A percentile compares a stretch with the other conserved stretches of the same genome.
Conservation (phyloP, 441 rosid species). For the Adansonia gregorii region DNA sequence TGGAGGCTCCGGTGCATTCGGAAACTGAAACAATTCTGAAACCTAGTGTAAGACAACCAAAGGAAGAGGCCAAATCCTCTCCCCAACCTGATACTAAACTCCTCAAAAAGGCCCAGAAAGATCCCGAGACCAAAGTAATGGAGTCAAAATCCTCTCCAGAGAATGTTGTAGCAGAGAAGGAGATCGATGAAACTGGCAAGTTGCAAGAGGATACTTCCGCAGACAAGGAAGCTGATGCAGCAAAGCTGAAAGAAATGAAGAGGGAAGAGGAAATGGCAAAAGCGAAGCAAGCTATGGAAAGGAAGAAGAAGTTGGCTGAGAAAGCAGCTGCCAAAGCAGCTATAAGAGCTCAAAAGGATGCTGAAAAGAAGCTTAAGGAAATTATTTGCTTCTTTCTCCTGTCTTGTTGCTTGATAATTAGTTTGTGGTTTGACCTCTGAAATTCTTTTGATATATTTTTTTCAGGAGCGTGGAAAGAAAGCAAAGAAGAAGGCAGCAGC, state of each 20-base stretch:
- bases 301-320: conserved; percentile 92
- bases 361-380: conserved; percentile 91
- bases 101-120: conserved; percentile 49
- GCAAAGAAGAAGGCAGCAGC: conserved; percentile 70
- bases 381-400: conserved; percentile 24
- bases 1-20: conserved; percentile 39
- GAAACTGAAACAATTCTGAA: conserved; percentile 51
- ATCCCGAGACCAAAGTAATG: conserved; percentile 35
- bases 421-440: conserved; percentile 14
- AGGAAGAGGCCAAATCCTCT: conserved; percentile 54
- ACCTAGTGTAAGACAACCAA: conserved; percentile 43
- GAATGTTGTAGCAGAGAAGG: conserved; percentile 45
- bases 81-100: conserved; percentile 41
- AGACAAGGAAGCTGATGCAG: conserved; percentile 52
- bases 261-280: conserved; percentile 83
- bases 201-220: conserved; percentile 40
- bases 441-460: conserved; percentile 1
- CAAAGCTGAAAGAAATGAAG: conserved; percentile 75
- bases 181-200: conserved; percentile 42
- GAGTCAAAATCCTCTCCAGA: conserved; percentile 44
- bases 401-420: not conserved
- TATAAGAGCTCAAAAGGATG: conserved; percentile 80
- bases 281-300: conserved; percentile 82
- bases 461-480: conserved; percentile 89
- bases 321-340: conserved; percentile 88